Base-by-base conservation (phyloP, 371 early-diverging fungal genomes). In the Funneliformis caledonium region DNA sequence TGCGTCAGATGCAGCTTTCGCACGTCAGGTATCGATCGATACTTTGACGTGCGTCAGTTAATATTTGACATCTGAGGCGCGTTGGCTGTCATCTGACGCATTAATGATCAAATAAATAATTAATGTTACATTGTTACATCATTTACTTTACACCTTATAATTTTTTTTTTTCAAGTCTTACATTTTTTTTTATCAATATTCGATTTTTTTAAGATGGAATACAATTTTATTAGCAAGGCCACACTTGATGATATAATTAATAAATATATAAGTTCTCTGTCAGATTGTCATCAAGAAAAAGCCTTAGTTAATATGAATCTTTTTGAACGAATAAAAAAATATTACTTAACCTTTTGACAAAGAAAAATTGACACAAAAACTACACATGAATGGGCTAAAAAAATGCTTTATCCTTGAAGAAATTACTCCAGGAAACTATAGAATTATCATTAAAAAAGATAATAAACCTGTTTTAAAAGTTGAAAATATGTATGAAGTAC, bases 161-260 rank as follows among this genome's bases (percentile, higher is more conserved):
- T 26, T 26, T 26, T 26, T 26, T 26, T 26, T 26, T 26, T 26
- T 26, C 26, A n/a, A n/a, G 26, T 26, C 26, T 26, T 26, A 26
- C 26, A 26, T 60, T 26, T 26, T 26, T 26, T 26, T 26, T n/a
- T n/a, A n/a, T n/a, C n/a, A n/a, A n/a, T n/a, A n/a, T n/a, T n/a
- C n/a, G 26, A 26, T 26, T 26, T 26, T 26, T 26, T 26, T 26
- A 26, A 0, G 26, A 26, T 75, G 10, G 10, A 75, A 75, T 75
- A 60, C 47, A 45, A 26, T 9, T 75, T 75, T 75, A 56, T 75
- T 37, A 60, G 45, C 37, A 16, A 43, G 37, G 37, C 0, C 22
- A 75, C 37, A 56, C n/a, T 76, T 62, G 43, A 76, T 62, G 7
- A 60, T 6, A 76, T 76, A 33, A 14, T 76, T 76, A 33, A 76